These are phyloP conservation scores for Penicillium desertorum DNA, from an alignment of 495 filamentous ascomycete genomes.

Conservation along the genomic window DNA sequence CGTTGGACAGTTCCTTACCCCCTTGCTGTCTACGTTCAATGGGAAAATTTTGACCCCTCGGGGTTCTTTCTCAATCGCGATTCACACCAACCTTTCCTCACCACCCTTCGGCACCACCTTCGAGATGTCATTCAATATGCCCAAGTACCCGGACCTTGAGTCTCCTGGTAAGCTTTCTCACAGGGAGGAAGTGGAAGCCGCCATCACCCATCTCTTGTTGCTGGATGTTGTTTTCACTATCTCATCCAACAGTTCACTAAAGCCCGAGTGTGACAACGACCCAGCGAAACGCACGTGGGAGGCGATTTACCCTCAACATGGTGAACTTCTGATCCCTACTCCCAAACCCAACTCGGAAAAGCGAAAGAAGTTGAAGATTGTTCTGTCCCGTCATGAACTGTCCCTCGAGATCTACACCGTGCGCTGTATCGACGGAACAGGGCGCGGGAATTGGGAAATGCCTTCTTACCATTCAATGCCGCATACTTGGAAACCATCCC, in stretches of 20 bases:
- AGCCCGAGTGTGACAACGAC: conserved; percentile 3
- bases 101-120: conserved; percentile 50
- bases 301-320: conserved; percentile 43
- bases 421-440: conserved; percentile 23
- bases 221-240: conserved; percentile 41
- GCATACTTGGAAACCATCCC: conserved; percentile 30
- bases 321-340: conserved; percentile 35
- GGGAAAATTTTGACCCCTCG: conserved; percentile 36
- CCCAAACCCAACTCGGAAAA: conserved; percentile 15
- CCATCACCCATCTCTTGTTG: conserved; percentile 40
- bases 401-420: conserved; percentile 29
- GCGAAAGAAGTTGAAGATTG: conserved; percentile 41
- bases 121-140: conserved; percentile 42
- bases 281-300: conserved; percentile 28
- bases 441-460: conserved; percentile 15
- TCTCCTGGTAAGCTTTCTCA: conserved; percentile 38
- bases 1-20: conserved; percentile 39
- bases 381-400: conserved; percentile 35
- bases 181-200: conserved; percentile 39
- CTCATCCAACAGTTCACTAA: conserved; percentile 19
- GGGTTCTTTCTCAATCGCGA: conserved; percentile 45
- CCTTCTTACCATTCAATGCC: conserved; percentile 12
- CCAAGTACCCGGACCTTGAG: conserved; percentile 35
- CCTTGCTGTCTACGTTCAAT: conserved; percentile 44
- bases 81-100: conserved; percentile 43